Evolutionary conservation across 768 basidiomycete species (phyloP).

Genomic region (Lactarius hengduanensis): DNA sequence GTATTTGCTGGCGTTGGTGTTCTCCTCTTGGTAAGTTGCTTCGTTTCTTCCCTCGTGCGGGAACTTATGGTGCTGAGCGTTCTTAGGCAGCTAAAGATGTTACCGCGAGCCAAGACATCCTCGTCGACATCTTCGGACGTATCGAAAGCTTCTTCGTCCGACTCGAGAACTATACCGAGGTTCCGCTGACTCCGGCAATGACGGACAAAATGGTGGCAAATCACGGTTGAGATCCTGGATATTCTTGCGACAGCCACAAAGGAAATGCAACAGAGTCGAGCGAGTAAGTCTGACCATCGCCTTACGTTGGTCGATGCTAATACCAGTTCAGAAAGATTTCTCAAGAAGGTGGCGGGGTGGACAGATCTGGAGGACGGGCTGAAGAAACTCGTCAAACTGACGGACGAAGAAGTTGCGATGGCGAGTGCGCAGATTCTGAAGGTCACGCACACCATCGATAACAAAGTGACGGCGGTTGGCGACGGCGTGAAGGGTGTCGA

Average conservation of each 20-base stretch:
- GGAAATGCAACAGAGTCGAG: background rate
- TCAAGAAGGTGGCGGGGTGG: background rate
- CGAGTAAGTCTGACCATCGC: background rate
- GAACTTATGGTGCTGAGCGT: background rate
- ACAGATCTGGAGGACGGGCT: background rate
- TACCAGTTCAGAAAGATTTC: background rate
- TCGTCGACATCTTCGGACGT: background rate
- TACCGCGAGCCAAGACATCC: background rate
- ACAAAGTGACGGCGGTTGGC: background rate
- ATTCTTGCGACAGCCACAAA: background rate
- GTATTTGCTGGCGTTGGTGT: background rate
- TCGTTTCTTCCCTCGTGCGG: background rate
- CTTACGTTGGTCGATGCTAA: background rate
- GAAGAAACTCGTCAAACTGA: background rate
- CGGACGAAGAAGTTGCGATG: background rate
- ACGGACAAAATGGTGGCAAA: too few species aligned
- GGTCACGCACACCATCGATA: background rate
- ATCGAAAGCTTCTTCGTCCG: background rate
- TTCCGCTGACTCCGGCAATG: background rate
- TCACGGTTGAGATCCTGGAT: too few species aligned
- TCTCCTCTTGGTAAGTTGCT: background rate
- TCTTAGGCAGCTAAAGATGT: background rate
- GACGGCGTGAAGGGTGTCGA: too few species aligned
- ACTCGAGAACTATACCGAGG: background rate
- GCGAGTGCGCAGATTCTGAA: background rate